Evolutionary conservation across 23 red algal species (phyloP).

Genomic region (Cyanidioschyzon merolae): DNA sequence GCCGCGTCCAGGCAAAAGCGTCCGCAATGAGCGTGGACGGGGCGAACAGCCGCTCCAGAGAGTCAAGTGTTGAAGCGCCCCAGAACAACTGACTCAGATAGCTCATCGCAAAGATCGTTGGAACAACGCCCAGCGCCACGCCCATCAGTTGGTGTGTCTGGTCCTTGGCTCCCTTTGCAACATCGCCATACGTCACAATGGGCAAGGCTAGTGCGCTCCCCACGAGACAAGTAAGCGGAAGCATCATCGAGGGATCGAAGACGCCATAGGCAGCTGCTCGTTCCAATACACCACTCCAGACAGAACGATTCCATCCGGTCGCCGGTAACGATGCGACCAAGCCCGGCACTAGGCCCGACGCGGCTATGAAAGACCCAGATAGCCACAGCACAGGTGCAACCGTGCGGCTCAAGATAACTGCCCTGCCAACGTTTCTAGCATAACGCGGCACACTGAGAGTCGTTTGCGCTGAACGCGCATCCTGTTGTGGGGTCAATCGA

Average conservation of each 20-base stretch:
- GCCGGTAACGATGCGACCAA: not conserved
- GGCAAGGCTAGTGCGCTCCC: not conserved
- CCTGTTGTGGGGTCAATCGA: not conserved
- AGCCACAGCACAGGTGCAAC: not conserved
- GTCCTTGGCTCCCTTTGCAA: not conserved
- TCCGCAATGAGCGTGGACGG: not conserved
- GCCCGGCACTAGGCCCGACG: not conserved
- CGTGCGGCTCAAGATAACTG: not conserved
- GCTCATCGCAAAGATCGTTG: not conserved
- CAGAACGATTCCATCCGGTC: not conserved
- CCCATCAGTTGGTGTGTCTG: not conserved
- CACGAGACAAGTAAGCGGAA: not conserved
- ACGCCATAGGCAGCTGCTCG: not conserved
- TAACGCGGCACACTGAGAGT: not conserved
- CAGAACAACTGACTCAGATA: not conserved
- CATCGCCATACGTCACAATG: conserved; percentile 3
- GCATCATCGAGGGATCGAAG: not conserved
- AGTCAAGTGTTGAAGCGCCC: not conserved
- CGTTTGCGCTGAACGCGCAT: not conserved
- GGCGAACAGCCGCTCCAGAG: not conserved
- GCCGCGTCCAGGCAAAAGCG: not conserved
- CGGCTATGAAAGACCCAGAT: not conserved
- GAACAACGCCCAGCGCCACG: not conserved
- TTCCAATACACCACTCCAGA: not conserved
- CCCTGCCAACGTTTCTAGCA: not conserved